Percentiles rank a stretch among this genome's conserved stretches.
These are phyloP conservation scores for Auriscalpium orientale DNA, from an alignment of 768 basidiomycete genomes.

Conservation along the genomic window DNA sequence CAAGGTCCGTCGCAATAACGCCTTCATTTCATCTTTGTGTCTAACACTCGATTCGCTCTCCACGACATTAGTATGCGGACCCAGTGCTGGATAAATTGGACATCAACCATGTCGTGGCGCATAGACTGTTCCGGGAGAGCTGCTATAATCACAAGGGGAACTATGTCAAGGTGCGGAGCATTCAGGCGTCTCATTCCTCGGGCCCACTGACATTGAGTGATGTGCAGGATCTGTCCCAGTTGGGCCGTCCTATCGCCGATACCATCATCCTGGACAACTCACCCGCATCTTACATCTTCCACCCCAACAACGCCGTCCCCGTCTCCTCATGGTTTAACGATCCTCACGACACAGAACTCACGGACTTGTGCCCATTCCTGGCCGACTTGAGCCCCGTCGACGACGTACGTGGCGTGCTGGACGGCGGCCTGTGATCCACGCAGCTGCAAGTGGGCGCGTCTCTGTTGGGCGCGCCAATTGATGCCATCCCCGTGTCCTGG, in stretches of 20 bases:
- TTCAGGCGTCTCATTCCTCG: neutral
- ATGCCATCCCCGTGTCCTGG: neutral
- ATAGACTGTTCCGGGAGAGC: slow-evolving; percentile 93
- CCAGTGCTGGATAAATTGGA: slow-evolving; percentile 98
- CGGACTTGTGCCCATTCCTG: slow-evolving; percentile 91
- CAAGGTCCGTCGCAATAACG: slow-evolving; percentile 59
- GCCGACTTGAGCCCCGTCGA: slow-evolving; percentile 77
- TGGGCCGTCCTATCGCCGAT: slow-evolving; percentile 88
- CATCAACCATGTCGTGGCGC: slow-evolving; percentile 83
- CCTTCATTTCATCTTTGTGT: slow-evolving; percentile 1
- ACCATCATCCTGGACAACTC: slow-evolving; percentile 99
- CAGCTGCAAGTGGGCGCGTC: slow-evolving; percentile 1
- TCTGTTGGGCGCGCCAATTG: neutral
- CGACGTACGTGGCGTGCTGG: slow-evolving; percentile 88
- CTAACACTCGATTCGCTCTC: slow-evolving; percentile 6
- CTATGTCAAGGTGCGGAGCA: slow-evolving; percentile 80
- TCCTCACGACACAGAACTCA: slow-evolving; percentile 96
- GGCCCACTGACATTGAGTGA: neutral
- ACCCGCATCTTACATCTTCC: slow-evolving; percentile 98
- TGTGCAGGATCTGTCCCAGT: slow-evolving; percentile 91
- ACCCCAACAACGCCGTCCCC: slow-evolving; percentile 97
- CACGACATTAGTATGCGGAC: slow-evolving; percentile 79
- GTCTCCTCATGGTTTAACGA: slow-evolving; percentile 99
- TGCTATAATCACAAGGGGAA: slow-evolving; percentile 99
- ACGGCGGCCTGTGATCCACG: slow-evolving; percentile 59